Percentiles rank a stretch among this genome's conserved stretches.
Conservation (phyloP, 257 asterid genomes). For the Solanum dulcamara region DNA sequence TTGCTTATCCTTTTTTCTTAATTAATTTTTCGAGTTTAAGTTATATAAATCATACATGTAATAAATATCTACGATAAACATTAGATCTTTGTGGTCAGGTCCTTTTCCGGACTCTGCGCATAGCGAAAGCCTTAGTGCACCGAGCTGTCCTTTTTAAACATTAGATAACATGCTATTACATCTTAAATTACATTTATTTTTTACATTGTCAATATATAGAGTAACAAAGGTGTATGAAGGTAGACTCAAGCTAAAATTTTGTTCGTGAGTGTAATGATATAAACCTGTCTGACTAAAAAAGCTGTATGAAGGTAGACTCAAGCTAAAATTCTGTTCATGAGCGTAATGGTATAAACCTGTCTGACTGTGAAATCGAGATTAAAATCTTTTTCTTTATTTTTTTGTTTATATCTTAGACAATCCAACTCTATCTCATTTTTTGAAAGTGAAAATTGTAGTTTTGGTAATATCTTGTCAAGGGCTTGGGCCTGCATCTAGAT, state of each 20-base stretch:
- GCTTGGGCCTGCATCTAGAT: neutral
- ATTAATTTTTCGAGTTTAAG: neutral
- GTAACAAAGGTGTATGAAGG: too few relatives aligned
- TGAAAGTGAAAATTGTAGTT: neutral
- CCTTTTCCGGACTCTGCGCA: too few relatives aligned
- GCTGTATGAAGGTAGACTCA: neutral
- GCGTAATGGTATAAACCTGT: neutral
- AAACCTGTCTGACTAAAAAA: too few relatives aligned
- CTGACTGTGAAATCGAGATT: neutral
- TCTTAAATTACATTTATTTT: neutral
- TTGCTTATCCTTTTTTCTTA: neutral
- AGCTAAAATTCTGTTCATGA: neutral
- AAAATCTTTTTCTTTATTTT: neutral
- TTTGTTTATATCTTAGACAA: neutral
- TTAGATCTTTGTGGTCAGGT: too few relatives aligned
- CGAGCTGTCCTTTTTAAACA: too few relatives aligned
- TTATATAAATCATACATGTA: neutral
- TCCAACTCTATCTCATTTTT: neutral
- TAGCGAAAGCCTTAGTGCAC: too few relatives aligned
- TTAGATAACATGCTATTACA: neutral
- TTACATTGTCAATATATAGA: neutral
- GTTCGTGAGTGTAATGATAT: too few relatives aligned
- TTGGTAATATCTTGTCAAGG: neutral
- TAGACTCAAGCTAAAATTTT: too few relatives aligned
- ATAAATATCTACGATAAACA: neutral